Conservation (phyloP, 2,329 filamentous ascomycete species). For the Endocalyx cinctus region DNA sequence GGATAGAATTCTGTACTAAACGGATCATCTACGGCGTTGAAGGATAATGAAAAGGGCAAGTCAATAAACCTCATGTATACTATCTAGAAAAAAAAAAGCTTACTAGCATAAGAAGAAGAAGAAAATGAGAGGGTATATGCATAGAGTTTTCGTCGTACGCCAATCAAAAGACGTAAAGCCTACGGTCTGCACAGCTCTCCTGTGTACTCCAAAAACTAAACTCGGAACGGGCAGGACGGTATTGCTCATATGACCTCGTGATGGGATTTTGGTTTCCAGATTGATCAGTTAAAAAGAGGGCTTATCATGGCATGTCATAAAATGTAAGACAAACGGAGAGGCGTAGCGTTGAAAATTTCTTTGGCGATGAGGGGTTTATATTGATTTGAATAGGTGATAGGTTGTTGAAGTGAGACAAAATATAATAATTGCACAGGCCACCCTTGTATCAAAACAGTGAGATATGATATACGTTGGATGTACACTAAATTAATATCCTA, state of each 20-base stretch:
- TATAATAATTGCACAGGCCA: no score
- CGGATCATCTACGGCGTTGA: background rate
- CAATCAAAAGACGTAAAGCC: no score
- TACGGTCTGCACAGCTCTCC: no score
- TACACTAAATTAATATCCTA: no score
- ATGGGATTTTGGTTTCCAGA: slow-evolving; percentile 1
- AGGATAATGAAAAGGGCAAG: slow-evolving; percentile 4
- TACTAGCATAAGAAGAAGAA: background rate
- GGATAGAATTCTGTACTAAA: no score
- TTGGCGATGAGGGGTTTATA: background rate
- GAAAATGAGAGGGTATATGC: no score
- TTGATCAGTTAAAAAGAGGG: background rate
- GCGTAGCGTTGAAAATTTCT: slow-evolving; percentile 5
- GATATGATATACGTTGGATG: no score
- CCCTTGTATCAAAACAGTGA: no score
- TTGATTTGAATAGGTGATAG: slow-evolving; percentile 11
- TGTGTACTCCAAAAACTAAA: no score
- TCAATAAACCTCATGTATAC: background rate
- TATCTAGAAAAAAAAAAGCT: background rate
- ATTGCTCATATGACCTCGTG: no score
- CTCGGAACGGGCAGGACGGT: no score
- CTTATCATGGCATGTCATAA: slow-evolving; percentile 1
- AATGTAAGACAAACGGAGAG: slow-evolving; percentile 13
- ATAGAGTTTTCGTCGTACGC: no score
- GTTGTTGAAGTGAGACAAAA: slow-evolving; percentile 13